Percentiles rank a stretch among this genome's conserved stretches.
Conservation (phyloP, 2,329 filamentous ascomycete genomes). For the Leptosphaerulina australis region DNA sequence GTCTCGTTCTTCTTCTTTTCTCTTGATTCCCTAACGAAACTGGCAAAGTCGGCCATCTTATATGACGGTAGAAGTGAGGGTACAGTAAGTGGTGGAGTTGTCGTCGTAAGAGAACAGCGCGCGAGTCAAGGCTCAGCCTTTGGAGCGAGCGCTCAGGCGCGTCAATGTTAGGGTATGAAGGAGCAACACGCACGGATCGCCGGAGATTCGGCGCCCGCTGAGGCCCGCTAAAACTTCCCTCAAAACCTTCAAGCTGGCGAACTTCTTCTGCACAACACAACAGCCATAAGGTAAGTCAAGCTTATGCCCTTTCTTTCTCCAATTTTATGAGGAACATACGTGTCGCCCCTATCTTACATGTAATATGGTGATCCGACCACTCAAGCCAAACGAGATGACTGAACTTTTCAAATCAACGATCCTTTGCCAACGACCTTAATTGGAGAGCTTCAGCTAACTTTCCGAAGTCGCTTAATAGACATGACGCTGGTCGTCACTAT, state of each 20-base stretch:
- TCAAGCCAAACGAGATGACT: conserved; percentile 51
- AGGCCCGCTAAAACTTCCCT: conserved; percentile 10
- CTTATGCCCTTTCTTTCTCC: conserved; percentile 4
- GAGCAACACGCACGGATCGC: conserved; percentile 11
- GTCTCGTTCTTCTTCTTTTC: conserved; percentile 73
- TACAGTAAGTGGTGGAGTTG: neutral
- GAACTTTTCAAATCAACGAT: conserved; percentile 35
- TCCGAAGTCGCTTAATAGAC: conserved; percentile 14
- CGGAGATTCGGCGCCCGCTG: conserved; percentile 16
- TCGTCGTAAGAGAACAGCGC: conserved; percentile 8
- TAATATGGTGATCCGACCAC: conserved; percentile 49
- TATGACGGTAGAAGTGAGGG: neutral
- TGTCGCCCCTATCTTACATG: conserved; percentile 51
- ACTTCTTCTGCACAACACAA: conserved; percentile 31
- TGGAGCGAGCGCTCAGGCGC: conserved; percentile 22
- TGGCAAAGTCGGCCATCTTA: conserved; percentile 33
- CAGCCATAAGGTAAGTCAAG: conserved; percentile 40
- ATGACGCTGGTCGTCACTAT: neutral
- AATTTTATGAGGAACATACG: conserved; percentile 45
- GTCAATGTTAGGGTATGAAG: conserved; percentile 17
- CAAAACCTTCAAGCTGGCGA: conserved; percentile 26
- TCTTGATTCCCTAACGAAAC: conserved; percentile 53
- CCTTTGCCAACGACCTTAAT: too few relatives aligned
- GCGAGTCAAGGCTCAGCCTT: neutral
- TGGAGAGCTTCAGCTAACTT: conserved; percentile 27